Base-by-base conservation (phyloP, 306 rosid genomes). In the Geum urbanum region DNA sequence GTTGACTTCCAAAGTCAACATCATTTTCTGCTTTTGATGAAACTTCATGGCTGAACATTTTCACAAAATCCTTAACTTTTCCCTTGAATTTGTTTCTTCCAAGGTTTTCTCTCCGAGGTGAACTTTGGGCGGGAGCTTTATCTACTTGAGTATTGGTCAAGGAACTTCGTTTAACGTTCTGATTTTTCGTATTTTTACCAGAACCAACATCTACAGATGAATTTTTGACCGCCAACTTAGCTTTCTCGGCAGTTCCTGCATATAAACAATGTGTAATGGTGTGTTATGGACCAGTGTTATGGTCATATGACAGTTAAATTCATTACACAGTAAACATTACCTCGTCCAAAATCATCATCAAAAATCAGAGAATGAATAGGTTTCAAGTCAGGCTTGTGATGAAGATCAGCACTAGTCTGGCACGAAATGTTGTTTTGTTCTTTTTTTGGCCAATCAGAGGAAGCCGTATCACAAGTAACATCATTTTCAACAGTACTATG, bases 11-110 rank as follows among this genome's bases (percentile, higher is more conserved):
- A 55, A 81, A 82, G 63, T 73, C 74, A 43, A 63, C 12, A 39
- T 72, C 79, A 51, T 68, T 80, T 67, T 54, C 70, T 68, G 86
- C 79, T 67, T 83, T 83, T 46, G 83, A 63, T 9, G 70, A 58
- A 63, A 80, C 49, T 55, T 86, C 96, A 76, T 87, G 91, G 91
- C 79, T 84, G 88, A 95, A 95, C 70, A 91, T 80, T 79, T 84
- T 89, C 54, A 88, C 91, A 37, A 95, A 89, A 49, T 89, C 99
- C 72, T 81, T 86, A 59, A 95, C 94, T 72, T 77, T 89, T 69
- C 95, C 97, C 73, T 76, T 83, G 18, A 54, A 88, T 67, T 54
- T 75, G 74, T 77, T 81, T 75, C 84, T 83, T 47, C 84, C 88
- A 61, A 62, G 55, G 61, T 80, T 82, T 60, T 77, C 87, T 39